Evolutionary conservation across 192 early-diverging fungal species (phyloP), one percentile per base, ranked within the genome.

Genomic region (Lunasporangiospora selenospora): DNA sequence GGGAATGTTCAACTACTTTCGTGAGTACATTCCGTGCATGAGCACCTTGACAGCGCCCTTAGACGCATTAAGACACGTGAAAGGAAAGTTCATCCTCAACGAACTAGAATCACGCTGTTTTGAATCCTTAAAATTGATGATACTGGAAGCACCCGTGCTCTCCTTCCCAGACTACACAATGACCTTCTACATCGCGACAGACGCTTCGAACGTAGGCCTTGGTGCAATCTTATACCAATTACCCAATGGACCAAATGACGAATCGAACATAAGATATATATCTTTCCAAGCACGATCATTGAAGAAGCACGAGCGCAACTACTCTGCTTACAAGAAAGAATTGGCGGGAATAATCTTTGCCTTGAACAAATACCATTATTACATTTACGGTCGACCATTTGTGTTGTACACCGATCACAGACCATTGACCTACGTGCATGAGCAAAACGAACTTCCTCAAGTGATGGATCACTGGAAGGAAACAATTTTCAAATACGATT

Each of bases 201-300:
- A 78, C 43, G 78, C 78, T 6, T 80, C 78, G n/a, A 66, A 66
- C n/a, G 44, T 50, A 33, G 78, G 76, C 4, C 53, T 77, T 26
- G 78, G 67, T 11, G 47, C 39, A 1, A 67, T 73, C 6, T 24
- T 76, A 10, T 77, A 58, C 42, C 79, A 80, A 37, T 15, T 57
- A 54, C 39, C 18, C 18, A 32, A 9, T 0, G 32, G 32, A 4
- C 16, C 27, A 33, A 21, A 27, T 31, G n/a, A 30, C 18, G 47
- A 55, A 2, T 7, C n/a, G 16, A 15, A 32, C 13, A 41, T 53
- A 13, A 31, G 53, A 4, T 77, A 63, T 23, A 66, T 75, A 9
- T 63, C 62, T 1, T 73, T 80, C 30, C 45, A 58, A 43, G 60
- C 66, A 0, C 9, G 66, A n/a, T 32, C 65, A 1, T 39, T 80